Evolutionary conservation across 768 basidiomycete genomes (phyloP).

Genomic region (Fistulinella prunicolor): DNA sequence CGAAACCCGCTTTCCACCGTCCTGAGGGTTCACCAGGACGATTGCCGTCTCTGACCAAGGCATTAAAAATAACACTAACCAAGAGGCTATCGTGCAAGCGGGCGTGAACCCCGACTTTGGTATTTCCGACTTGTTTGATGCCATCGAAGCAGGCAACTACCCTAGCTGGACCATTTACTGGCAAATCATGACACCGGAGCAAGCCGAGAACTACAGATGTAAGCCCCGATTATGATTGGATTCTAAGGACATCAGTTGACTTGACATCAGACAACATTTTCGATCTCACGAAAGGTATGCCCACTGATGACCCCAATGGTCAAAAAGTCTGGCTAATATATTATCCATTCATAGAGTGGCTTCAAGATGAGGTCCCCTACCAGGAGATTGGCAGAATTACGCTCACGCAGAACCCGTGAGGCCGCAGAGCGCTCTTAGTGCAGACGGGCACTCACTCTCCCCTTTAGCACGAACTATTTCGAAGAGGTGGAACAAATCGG

Average conservation of each 20-base stretch:
- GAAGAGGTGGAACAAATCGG: slow-evolving; percentile 43
- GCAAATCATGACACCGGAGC: slow-evolving; percentile 49
- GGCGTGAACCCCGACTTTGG: slow-evolving; percentile 52
- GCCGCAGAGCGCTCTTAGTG: neutral
- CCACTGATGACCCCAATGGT: neutral
- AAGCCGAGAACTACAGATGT: slow-evolving; percentile 48
- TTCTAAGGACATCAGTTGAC: neutral
- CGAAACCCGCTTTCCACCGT: neutral
- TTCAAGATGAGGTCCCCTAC: slow-evolving; percentile 31
- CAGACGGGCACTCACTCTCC: neutral
- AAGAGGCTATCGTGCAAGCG: slow-evolving; percentile 34
- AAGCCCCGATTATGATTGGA: slow-evolving; percentile 2
- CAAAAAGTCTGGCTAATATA: neutral
- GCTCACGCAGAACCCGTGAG: slow-evolving; percentile 37
- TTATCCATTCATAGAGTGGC: slow-evolving; percentile 34
- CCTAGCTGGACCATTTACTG: slow-evolving; percentile 59
- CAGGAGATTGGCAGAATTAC: slow-evolving; percentile 39
- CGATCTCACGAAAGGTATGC: slow-evolving; percentile 45
- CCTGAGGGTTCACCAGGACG: slow-evolving; percentile 17
- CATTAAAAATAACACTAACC: slow-evolving; percentile 38
- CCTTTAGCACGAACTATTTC: slow-evolving; percentile 27
- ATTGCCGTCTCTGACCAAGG: slow-evolving; percentile 32
- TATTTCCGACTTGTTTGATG: slow-evolving; percentile 51
- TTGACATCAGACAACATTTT: slow-evolving; percentile 43
- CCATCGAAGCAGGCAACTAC: slow-evolving; percentile 50